phyloP scores from a whole-genome alignment of 495 filamentous ascomycete genomes.

The Hyphodiscus hymeniophilus region DNA sequence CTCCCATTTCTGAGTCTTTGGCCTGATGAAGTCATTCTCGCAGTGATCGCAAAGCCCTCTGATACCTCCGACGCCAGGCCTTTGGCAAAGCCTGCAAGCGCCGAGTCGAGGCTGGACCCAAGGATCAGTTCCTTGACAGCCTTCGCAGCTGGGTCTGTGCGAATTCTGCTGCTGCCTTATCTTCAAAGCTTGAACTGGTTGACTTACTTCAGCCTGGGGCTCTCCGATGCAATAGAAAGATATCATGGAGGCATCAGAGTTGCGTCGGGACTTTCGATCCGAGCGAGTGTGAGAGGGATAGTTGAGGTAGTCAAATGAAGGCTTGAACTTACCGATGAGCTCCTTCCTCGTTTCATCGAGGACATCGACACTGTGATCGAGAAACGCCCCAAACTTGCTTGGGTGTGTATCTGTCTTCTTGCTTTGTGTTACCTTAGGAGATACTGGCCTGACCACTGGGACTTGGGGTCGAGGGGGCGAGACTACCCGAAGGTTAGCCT shows the following conservation, averaged over 20 bases:
- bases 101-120: neutral
- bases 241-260: neutral
- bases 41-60: slow-evolving; percentile 6
- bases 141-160: neutral
- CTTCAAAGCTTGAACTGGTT: neutral
- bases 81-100: slow-evolving; percentile 3
- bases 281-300: neutral
- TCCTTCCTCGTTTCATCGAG: slow-evolving; percentile 3
- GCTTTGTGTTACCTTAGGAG: neutral
- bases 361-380: neutral
- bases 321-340: slow-evolving; percentile 3
- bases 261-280: neutral
- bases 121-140: slow-evolving; percentile 3
- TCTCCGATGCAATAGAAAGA: slow-evolving; percentile 7
- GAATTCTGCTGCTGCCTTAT: neutral
- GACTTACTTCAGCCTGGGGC: neutral
- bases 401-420: neutral
- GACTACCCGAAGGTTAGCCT: neutral
- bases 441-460: neutral
- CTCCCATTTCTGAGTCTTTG: neutral
- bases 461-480: neutral
- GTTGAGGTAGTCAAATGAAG: slow-evolving; percentile 2
- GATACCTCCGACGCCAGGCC: neutral
- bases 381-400: neutral
- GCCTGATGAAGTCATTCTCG: slow-evolving; percentile 3